Percentiles rank a stretch among this genome's conserved stretches.
Conservation (phyloP, 2,329 filamentous ascomycete species). For the Cladosporium sp. region DNA sequence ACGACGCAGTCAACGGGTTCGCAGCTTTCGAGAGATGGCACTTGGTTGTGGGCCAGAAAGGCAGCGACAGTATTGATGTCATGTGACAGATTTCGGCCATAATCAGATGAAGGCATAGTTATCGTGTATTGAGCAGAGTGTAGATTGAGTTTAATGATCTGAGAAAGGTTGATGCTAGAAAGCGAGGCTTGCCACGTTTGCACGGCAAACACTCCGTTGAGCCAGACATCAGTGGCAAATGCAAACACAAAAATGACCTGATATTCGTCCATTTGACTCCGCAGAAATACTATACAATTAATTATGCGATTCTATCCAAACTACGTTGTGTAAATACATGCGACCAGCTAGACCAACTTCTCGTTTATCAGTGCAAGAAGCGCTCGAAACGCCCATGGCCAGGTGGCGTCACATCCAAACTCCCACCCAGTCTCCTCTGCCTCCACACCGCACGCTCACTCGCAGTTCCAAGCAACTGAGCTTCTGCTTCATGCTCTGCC, state of each 20-base stretch:
- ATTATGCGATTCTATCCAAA: not conserved
- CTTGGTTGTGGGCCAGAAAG: constrained; percentile 30
- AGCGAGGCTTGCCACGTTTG: not conserved
- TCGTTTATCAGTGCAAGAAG: constrained; percentile 18
- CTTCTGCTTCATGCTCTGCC: constrained; percentile 26
- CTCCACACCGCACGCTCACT: constrained; percentile 23
- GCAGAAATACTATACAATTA: not conserved
- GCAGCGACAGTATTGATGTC: constrained; percentile 31
- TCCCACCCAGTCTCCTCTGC: constrained; percentile 17
- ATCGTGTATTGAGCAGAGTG: not conserved
- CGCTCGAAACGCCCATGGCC: constrained; percentile 29
- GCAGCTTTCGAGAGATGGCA: constrained; percentile 16
- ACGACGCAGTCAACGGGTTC: constrained; percentile 35
- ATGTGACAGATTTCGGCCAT: not conserved
- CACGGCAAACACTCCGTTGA: not conserved
- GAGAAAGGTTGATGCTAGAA: not conserved
- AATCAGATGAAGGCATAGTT: not conserved
- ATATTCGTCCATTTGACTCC: too few species aligned
- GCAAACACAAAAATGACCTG: not conserved
- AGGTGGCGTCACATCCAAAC: constrained; percentile 29
- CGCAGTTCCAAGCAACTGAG: constrained; percentile 19
- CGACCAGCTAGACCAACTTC: too few species aligned
- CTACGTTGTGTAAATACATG: too few species aligned
- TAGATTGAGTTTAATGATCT: not conserved
- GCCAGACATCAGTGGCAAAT: not conserved